A percentile compares a stretch with the other conserved stretches of the same genome.
Evolutionary conservation across 768 basidiomycete genomes (phyloP).

Genomic region (Hericium rajendrae): DNA sequence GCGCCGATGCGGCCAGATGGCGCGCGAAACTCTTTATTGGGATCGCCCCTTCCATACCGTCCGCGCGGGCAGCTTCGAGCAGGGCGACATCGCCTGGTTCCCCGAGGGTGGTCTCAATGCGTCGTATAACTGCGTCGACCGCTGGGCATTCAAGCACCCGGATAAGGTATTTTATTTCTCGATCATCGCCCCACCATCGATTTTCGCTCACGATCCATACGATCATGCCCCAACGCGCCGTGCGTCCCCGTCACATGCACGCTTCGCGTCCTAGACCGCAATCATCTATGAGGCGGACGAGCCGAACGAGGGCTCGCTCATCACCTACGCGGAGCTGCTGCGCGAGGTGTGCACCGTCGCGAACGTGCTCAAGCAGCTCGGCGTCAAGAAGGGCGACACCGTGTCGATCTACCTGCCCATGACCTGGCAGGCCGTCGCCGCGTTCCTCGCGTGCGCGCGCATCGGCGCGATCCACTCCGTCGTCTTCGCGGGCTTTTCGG

Average conservation of each 20-base stretch:
- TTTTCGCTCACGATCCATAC: background rate
- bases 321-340: constrained; percentile 80
- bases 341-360: constrained; percentile 84
- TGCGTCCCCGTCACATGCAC: background rate
- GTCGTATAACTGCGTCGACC: constrained; percentile 95
- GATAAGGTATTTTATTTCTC: constrained; percentile 41
- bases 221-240: background rate
- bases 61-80: constrained; percentile 69
- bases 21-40: constrained; percentile 75
- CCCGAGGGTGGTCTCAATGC: constrained; percentile 90
- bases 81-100: constrained; percentile 92
- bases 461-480: constrained; percentile 96
- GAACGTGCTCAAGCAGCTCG: constrained; percentile 83
- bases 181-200: background rate
- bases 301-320: constrained; percentile 63
- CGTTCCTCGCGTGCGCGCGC: constrained; percentile 95
- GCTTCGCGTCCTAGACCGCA: constrained; percentile 46
- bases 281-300: constrained; percentile 99
- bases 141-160: constrained; percentile 88
- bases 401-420: constrained; percentile 90
- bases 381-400: constrained; percentile 92
- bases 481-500: constrained; percentile 94
- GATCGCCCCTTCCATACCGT: constrained; percentile 85
- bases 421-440: constrained; percentile 92
- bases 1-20: constrained; percentile 33